Percentiles rank a stretch among this genome's conserved stretches.
These are phyloP conservation scores for Pleurotus cornucopiae DNA, from an alignment of 768 basidiomycete genomes.

Conservation along the genomic window DNA sequence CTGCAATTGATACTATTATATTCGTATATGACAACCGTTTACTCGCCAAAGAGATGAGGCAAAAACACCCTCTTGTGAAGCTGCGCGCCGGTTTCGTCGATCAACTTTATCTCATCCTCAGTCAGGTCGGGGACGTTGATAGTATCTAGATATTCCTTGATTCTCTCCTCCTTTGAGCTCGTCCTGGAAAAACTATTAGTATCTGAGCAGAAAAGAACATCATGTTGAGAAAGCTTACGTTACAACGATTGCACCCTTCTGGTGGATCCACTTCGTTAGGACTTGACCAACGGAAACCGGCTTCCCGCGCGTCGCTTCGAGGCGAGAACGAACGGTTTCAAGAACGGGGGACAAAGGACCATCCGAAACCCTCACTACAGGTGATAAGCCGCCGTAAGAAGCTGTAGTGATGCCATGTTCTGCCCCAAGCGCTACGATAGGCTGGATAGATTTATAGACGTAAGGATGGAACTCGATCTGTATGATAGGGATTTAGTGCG, in stretches of 20 bases:
- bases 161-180: slow-evolving; percentile 41
- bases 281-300: slow-evolving; percentile 58
- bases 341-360: slow-evolving; percentile 63
- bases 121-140: slow-evolving; percentile 48
- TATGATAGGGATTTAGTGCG: background rate
- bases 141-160: slow-evolving; percentile 39
- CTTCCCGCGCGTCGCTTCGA: slow-evolving; percentile 34
- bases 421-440: slow-evolving; percentile 47
- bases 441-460: slow-evolving; percentile 56
- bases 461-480: slow-evolving; percentile 73
- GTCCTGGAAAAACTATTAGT: slow-evolving; percentile 28
- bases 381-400: slow-evolving; percentile 60
- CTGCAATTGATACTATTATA: no score
- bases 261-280: slow-evolving; percentile 61
- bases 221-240: slow-evolving; percentile 39
- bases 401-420: slow-evolving; percentile 61
- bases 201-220: background rate
- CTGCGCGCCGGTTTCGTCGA: slow-evolving; percentile 52
- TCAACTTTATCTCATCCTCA: slow-evolving; percentile 52
- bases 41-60: slow-evolving; percentile 33
- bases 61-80: slow-evolving; percentile 40
- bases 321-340: slow-evolving; percentile 43
- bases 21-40: background rate
- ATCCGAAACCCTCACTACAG: slow-evolving; percentile 33
- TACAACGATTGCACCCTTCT: slow-evolving; percentile 61